phyloP scores from a whole-genome alignment of 345 rosid genomes.

The Raphanus sativus region DNA sequence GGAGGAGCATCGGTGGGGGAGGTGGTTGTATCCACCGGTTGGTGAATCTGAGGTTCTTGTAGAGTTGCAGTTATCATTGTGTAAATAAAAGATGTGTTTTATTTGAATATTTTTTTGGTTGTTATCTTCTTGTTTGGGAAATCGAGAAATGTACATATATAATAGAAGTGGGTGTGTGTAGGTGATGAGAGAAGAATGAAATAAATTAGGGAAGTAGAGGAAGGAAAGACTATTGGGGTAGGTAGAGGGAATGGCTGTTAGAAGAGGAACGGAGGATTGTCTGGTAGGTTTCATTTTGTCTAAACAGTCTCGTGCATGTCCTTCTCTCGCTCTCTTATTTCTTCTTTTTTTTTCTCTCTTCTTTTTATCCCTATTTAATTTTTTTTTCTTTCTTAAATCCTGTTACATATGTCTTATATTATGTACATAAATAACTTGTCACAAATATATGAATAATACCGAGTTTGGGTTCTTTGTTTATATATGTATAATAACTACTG shows the following conservation, averaged over 20 bases:
- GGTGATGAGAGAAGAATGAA: conserved; percentile 14
- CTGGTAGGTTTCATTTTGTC: conserved; percentile 31
- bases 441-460: background rate
- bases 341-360: background rate
- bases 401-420: background rate
- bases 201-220: conserved; percentile 12
- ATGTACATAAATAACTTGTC: background rate
- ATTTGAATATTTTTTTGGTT: background rate
- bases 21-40: conserved; percentile 24
- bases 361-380: background rate
- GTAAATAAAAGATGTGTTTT: conserved; percentile 16
- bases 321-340: background rate
- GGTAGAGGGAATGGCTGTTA: conserved; percentile 44
- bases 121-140: background rate
- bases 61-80: conserved; percentile 36
- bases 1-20: conserved; percentile 13
- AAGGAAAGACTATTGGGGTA: conserved; percentile 16
- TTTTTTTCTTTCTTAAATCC: background rate
- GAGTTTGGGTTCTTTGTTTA: background rate
- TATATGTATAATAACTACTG: too few species aligned
- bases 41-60: conserved; percentile 25
- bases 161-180: conserved; percentile 11
- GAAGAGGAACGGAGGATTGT: conserved; percentile 36
- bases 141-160: background rate
- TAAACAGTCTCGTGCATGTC: conserved; percentile 15